A percentile compares a stretch with the other conserved stretches of the same genome.
Evolutionary conservation across 2,329 filamentous ascomycete genomes (phyloP).

Genomic region (Hymenoscyphus albidus): DNA sequence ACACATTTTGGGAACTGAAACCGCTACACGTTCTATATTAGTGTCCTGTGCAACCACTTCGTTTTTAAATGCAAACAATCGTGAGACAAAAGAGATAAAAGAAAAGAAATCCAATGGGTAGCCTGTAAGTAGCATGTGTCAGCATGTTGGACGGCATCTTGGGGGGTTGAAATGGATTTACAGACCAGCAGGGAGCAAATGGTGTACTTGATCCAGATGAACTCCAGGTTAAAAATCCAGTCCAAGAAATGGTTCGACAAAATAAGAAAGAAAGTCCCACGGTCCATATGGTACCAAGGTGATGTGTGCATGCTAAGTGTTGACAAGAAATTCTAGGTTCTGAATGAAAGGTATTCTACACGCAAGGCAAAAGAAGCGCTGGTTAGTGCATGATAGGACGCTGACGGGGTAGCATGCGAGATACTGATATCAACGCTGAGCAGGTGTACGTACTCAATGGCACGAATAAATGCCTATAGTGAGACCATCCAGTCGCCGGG

Average conservation of each 20-base stretch:
- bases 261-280: not conserved
- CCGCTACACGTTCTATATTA: constrained; percentile 35
- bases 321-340: not conserved
- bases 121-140: constrained; percentile 13
- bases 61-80: constrained; percentile 18
- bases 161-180: constrained; percentile 3
- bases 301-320: not conserved
- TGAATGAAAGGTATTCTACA: constrained; percentile 21
- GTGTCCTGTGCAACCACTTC: constrained; percentile 33
- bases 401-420: constrained; percentile 24
- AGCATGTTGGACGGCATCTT: constrained; percentile 15
- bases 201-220: not conserved
- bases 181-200: constrained; percentile 16
- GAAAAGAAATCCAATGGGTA: constrained; percentile 18
- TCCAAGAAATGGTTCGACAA: constrained; percentile 6
- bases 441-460: constrained; percentile 35
- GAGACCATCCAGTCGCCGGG: constrained; percentile 18
- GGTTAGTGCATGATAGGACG: constrained; percentile 32
- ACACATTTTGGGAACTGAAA: constrained; percentile 26
- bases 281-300: not conserved
- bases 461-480: constrained; percentile 28
- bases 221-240: not conserved
- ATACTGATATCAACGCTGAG: constrained; percentile 28
- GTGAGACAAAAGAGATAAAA: constrained; percentile 18
- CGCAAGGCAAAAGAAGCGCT: constrained; percentile 19